These are phyloP conservation scores for Pythium dissimile DNA, from an alignment of 352 stramenopile species.

Conservation along the genomic window DNA sequence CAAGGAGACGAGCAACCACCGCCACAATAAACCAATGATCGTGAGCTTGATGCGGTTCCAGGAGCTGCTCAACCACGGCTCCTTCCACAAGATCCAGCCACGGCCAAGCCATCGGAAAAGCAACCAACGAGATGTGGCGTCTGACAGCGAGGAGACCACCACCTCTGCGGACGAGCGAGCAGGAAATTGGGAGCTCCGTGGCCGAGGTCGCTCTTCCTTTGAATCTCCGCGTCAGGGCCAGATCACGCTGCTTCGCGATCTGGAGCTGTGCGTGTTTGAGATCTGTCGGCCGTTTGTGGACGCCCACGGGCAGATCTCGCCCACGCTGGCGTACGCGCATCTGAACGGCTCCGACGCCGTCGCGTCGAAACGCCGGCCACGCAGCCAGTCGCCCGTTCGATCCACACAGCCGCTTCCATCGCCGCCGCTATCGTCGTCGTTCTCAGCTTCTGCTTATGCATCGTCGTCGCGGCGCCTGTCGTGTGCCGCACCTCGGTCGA, in stretches of 20 bases:
- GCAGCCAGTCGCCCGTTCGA: constrained; percentile 10
- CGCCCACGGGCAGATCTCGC: constrained; percentile 6
- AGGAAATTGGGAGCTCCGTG: background rate
- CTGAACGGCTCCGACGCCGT: background rate
- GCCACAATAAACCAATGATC: background rate
- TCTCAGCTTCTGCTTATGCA: background rate
- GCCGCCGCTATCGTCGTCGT: background rate
- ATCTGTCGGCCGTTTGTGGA: constrained; percentile 10
- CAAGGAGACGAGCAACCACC: background rate
- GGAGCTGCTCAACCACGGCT: constrained; percentile 13
- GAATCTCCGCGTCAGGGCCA: background rate
- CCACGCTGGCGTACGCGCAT: constrained; percentile 7
- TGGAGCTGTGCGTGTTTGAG: constrained; percentile 12
- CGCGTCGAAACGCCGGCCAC: background rate
- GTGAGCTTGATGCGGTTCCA: constrained; percentile 24
- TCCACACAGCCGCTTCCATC: background rate
- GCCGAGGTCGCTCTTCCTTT: background rate
- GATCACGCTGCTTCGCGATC: constrained; percentile 4
- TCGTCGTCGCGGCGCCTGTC: constrained; percentile 3
- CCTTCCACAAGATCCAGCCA: background rate
- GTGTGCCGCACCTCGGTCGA: constrained; percentile 5
- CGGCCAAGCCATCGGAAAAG: background rate
- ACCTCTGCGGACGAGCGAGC: background rate
- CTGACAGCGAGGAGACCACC: background rate
- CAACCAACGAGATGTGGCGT: background rate